A percentile compares a stretch with the other conserved stretches of the same genome.
Evolutionary conservation across 208 protist genomes (phyloP).

Genomic region (Herpetomonas tarakana): DNA sequence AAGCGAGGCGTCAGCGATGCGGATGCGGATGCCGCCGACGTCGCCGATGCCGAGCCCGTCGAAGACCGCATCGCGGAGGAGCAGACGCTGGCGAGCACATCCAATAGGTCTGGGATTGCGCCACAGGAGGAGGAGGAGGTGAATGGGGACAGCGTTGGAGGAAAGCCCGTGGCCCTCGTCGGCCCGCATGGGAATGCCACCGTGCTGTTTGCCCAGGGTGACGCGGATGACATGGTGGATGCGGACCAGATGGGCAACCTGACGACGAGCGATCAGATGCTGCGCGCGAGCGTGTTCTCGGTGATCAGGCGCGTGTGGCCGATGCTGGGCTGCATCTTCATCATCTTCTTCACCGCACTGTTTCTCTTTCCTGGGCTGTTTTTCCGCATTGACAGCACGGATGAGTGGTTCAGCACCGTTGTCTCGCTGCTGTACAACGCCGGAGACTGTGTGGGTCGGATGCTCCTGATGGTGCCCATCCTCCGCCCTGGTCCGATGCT

Average conservation of each 20-base stretch:
- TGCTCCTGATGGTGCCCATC: slow-evolving; percentile 34
- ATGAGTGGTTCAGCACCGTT: slow-evolving; percentile 57
- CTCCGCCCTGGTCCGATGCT: slow-evolving; percentile 37
- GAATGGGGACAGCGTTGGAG: slow-evolving; percentile 22
- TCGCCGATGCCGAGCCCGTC: background rate
- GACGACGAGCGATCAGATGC: slow-evolving; percentile 62
- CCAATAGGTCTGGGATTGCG: no score
- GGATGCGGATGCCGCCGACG: background rate
- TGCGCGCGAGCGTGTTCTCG: slow-evolving; percentile 25
- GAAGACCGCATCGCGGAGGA: background rate
- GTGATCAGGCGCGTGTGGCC: slow-evolving; percentile 64
- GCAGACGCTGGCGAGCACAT: background rate
- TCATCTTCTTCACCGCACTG: slow-evolving; percentile 58
- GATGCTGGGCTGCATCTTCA: slow-evolving; percentile 61
- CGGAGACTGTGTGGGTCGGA: slow-evolving; percentile 51
- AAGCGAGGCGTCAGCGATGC: background rate
- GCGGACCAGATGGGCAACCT: slow-evolving; percentile 48
- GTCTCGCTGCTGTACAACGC: slow-evolving; percentile 57
- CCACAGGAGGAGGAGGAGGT: slow-evolving; percentile 12
- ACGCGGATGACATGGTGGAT: slow-evolving; percentile 57
- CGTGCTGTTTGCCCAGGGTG: slow-evolving; percentile 34
- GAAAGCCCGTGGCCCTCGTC: slow-evolving; percentile 18
- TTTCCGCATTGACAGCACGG: slow-evolving; percentile 28
- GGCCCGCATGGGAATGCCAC: slow-evolving; percentile 15
- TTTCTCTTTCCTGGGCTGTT: slow-evolving; percentile 74